Conservation (phyloP, 139 green algal genomes). For the Ulvella scutata region DNA sequence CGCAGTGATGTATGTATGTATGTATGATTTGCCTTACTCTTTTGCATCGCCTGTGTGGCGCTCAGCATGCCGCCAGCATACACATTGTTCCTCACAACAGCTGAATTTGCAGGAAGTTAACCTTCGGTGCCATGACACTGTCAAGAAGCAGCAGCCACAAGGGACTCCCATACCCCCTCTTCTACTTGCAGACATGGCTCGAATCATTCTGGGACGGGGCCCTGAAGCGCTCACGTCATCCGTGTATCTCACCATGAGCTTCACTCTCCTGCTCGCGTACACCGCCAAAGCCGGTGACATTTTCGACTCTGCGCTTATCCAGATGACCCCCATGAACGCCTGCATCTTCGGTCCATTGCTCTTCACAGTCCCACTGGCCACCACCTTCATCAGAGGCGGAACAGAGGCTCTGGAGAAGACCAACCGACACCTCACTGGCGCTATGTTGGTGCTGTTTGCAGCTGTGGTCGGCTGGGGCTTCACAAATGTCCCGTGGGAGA, state of each 20-base stretch:
- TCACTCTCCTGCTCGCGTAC: not conserved
- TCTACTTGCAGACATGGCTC: not conserved
- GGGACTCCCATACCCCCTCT: not conserved
- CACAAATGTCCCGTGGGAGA: not conserved
- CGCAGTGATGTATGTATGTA: too few species aligned
- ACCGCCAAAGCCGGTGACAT: not conserved
- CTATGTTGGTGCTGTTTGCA: not conserved
- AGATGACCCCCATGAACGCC: not conserved
- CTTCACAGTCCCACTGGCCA: not conserved
- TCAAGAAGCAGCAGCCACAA: not conserved
- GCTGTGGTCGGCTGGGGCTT: not conserved
- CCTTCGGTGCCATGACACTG: not conserved
- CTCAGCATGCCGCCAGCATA: too few species aligned
- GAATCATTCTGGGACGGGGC: not conserved
- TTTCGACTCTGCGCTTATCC: not conserved
- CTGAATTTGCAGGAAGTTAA: too few species aligned
- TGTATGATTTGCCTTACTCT: too few species aligned
- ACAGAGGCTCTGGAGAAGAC: not conserved
- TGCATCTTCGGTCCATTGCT: not conserved
- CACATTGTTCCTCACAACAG: too few species aligned
- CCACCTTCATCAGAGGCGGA: not conserved
- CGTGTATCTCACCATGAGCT: slow-evolving; percentile 2
- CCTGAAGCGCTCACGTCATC: not conserved
- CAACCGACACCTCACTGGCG: not conserved
- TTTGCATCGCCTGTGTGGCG: too few species aligned